These are phyloP conservation scores for Mucuna pruriens DNA, from an alignment of 306 rosid genomes.

Conservation along the genomic window DNA sequence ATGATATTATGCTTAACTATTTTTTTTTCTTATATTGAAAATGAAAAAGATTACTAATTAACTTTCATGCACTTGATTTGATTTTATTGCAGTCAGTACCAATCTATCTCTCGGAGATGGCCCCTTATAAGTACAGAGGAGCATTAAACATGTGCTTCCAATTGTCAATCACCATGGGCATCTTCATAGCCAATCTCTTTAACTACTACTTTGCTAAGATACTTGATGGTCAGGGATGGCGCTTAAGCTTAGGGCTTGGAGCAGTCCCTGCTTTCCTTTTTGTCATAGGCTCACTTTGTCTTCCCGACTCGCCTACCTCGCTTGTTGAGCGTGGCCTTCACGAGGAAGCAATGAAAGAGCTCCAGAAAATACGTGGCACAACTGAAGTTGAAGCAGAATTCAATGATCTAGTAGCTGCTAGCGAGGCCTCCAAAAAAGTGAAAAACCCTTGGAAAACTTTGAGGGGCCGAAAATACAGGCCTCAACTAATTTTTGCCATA, in stretches of 20 bases:
- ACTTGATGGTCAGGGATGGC: constrained; percentile 57
- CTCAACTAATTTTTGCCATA: constrained; percentile 51
- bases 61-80: too few species aligned
- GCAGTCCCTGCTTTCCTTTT: constrained; percentile 54
- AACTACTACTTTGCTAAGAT: constrained; percentile 47
- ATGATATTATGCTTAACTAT: too few species aligned
- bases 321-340: constrained; percentile 45
- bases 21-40: too few species aligned
- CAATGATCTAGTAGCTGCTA: constrained; percentile 42
- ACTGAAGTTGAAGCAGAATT: constrained; percentile 48
- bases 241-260: constrained; percentile 56
- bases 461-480: constrained; percentile 45
- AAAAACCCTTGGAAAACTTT: constrained; percentile 49
- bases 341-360: constrained; percentile 43
- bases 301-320: constrained; percentile 60
- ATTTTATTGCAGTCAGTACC: constrained; percentile 50
- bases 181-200: constrained; percentile 47
- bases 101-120: constrained; percentile 59
- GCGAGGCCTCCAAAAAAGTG: constrained; percentile 38
- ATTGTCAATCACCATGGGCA: constrained; percentile 57
- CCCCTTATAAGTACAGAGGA: constrained; percentile 51
- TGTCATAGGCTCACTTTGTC: constrained; percentile 42
- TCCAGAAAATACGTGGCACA: constrained; percentile 37
- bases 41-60: too few species aligned
- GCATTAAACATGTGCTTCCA: constrained; percentile 59